Conservation (phyloP, 164 flowering plant genomes). For the Cinnamomum chago region DNA sequence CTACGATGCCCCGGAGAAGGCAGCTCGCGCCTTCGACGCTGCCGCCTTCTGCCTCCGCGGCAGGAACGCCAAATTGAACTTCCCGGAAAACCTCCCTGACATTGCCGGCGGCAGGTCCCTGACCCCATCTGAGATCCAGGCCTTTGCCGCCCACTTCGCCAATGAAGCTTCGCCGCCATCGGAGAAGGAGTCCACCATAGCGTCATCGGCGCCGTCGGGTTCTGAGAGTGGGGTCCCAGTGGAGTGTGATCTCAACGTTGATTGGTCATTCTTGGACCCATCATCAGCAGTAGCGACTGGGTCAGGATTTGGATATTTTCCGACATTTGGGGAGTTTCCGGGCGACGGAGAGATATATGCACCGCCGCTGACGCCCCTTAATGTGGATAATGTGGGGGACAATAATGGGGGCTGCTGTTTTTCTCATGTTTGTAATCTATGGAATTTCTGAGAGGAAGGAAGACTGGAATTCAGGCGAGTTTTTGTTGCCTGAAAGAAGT, state of each 20-base stretch:
- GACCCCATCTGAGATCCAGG: slow-evolving; percentile 47
- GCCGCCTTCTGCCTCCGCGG: slow-evolving; percentile 83
- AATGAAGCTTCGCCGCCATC: slow-evolving; percentile 22
- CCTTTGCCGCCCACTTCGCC: slow-evolving; percentile 58
- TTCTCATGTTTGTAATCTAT: slow-evolving; percentile 34
- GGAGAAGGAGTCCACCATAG: not conserved
- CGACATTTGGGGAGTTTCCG: slow-evolving; percentile 30
- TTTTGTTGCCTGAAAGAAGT: slow-evolving; percentile 16
- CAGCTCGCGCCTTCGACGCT: slow-evolving; percentile 90
- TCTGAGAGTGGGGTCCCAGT: slow-evolving; percentile 8
- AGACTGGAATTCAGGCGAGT: slow-evolving; percentile 11
- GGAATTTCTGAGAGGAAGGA: slow-evolving; percentile 39
- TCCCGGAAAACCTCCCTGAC: slow-evolving; percentile 69
- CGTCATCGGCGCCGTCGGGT: slow-evolving; percentile 20
- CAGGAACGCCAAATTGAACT: slow-evolving; percentile 56
- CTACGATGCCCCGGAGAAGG: slow-evolving; percentile 74
- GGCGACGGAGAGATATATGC: slow-evolving; percentile 17
- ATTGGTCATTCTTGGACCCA: slow-evolving; percentile 25
- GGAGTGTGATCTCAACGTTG: slow-evolving; percentile 15
- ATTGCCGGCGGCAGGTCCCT: slow-evolving; percentile 41
- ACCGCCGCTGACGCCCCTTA: slow-evolving; percentile 6
- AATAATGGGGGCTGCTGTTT: slow-evolving; percentile 16
- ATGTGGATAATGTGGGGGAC: slow-evolving; percentile 24
- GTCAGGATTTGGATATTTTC: slow-evolving; percentile 26
- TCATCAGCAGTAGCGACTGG: slow-evolving; percentile 18